Conservation (phyloP, 495 filamentous ascomycete genomes). For the Xylaria bambusicola region DNA sequence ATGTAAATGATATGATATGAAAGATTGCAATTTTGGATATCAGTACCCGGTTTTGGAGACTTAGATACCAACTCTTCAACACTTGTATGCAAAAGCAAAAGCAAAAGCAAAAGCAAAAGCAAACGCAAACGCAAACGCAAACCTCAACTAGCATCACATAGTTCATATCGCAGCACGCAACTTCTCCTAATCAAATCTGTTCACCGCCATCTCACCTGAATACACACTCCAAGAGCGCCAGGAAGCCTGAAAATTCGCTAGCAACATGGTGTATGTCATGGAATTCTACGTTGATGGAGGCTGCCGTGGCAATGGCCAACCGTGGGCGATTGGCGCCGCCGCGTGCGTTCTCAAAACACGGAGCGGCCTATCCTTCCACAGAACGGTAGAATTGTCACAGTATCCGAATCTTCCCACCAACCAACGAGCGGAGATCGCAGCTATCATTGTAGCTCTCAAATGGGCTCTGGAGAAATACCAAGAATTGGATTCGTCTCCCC, state of each 20-base stretch:
- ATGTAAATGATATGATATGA: no score
- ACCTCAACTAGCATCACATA: neutral
- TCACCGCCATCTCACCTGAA: neutral
- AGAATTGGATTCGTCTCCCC: conserved; percentile 13
- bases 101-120: no score
- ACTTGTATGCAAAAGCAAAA: no score
- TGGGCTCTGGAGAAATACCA: conserved; percentile 33
- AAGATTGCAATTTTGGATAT: no score
- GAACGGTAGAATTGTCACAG: neutral
- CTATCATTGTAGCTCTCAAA: conserved; percentile 42
- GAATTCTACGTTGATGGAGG: conserved; percentile 42
- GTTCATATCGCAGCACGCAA: neutral
- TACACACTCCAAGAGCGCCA: neutral
- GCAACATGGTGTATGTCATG: conserved; percentile 43
- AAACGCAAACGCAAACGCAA: no score
- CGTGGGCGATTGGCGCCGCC: conserved; percentile 35
- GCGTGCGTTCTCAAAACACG: conserved; percentile 23
- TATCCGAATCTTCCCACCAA: conserved; percentile 32
- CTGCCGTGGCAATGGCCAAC: conserved; percentile 39
- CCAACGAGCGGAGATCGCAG: conserved; percentile 43
- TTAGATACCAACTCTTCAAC: no score
- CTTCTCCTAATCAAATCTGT: neutral
- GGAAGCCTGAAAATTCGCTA: neutral
- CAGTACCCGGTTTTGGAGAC: no score
- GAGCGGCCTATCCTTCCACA: neutral